These are phyloP conservation scores for Meyerozyma guilliermondii DNA, from an alignment of 1,139 yeast species.

Conservation along the genomic window DNA sequence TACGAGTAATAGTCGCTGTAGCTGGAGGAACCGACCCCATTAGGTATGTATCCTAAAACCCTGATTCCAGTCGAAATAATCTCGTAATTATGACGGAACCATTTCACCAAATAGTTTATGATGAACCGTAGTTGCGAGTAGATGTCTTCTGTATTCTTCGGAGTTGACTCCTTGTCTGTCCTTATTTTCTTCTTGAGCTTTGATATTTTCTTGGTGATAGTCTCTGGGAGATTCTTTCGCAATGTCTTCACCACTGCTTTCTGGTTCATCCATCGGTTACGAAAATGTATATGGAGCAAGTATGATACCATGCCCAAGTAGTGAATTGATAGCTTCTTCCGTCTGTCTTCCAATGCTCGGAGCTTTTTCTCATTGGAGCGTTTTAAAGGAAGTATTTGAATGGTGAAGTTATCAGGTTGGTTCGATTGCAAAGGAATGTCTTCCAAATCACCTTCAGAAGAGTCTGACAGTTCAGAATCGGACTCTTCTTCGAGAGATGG, in stretches of 20 bases:
- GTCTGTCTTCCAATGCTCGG: slow-evolving; percentile 24
- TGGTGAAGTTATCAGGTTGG: background rate
- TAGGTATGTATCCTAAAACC: slow-evolving; percentile 28
- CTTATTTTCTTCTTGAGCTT: background rate
- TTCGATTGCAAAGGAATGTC: background rate
- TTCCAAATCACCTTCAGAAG: background rate
- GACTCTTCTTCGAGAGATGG: background rate
- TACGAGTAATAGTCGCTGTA: slow-evolving; percentile 17
- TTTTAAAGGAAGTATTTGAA: background rate
- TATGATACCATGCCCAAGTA: slow-evolving; percentile 23
- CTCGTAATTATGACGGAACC: slow-evolving; percentile 34
- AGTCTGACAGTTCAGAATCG: background rate
- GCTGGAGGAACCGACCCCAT: slow-evolving; percentile 2
- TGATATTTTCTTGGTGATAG: slow-evolving; percentile 10
- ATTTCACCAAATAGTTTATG: slow-evolving; percentile 30
- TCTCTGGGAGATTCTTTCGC: slow-evolving; percentile 24
- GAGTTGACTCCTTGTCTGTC: too few species aligned
- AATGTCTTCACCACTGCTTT: slow-evolving; percentile 17
- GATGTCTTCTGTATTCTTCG: slow-evolving; percentile 6
- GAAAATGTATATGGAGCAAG: slow-evolving; percentile 17
- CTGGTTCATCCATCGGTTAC: slow-evolving; percentile 22
- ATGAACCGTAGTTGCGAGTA: slow-evolving; percentile 27
- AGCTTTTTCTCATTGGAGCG: background rate
- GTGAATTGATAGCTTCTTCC: slow-evolving; percentile 21
- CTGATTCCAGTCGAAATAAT: slow-evolving; percentile 30